Base-by-base conservation (phyloP, 2,329 filamentous ascomycete genomes). In the Fusarium ramigenum region DNA sequence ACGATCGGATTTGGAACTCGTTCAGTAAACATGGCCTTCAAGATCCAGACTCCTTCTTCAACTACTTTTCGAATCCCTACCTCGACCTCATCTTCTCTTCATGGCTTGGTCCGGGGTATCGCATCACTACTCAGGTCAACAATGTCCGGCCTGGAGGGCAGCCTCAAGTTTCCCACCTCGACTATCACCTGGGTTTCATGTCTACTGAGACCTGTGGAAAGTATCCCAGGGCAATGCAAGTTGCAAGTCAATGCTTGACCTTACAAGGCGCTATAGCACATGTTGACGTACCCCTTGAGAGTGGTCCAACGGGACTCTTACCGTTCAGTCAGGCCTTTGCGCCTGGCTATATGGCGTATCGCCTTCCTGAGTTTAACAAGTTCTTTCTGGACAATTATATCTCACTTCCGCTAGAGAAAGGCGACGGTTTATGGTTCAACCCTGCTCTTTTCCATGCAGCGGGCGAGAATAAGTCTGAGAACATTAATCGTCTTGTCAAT, bases 131-230 rank as follows among this genome's bases (percentile, higher is more conserved):
- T 2, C 90, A 92, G 77, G 87, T 91, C 44, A 92, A 92, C 75
- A 85, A 90, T 54, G 89, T 92, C 14, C 85, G 86, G 46, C 89
- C 90, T 0, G 88, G 89, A 23, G 88, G 88, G 2, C 81, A 84
- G 40, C 83, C 90, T 2, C 90, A 92, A 75, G 84, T 87, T 34
- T 83, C 82, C 12, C 90, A 92, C 75, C 84, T 90, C 3, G 90
- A 92, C 76, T 92, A 91, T 75, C 90, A 92, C 74, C 83, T 92
- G 3, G 90, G 90, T 0, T 91, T 92, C 79, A 88, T 90, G 78
- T 87, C 85, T 1, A 77, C 83, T 6, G 84, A 84, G 11, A 80
- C 80, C 3, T 85, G 84, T 47, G 82, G 83, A 0, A 79, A 76
- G 23, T 89, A 87, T 66, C 89, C 90, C 1, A 84, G 83, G 43